A percentile compares a stretch with the other conserved stretches of the same genome.
Evolutionary conservation across 306 rosid genomes (phyloP).

Genomic region (Lathyrus tuberosus): DNA sequence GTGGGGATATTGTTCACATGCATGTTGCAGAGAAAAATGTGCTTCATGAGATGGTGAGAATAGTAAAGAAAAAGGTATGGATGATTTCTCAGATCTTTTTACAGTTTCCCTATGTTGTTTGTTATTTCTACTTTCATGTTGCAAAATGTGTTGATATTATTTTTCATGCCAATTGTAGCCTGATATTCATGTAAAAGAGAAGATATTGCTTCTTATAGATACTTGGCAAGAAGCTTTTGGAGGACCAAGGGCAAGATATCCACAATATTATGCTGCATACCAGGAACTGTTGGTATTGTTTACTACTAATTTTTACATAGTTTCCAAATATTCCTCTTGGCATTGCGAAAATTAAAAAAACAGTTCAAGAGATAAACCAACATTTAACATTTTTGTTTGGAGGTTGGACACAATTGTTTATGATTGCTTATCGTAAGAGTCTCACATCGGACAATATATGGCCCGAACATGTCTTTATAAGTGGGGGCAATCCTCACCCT

Average conservation of each 20-base stretch:
- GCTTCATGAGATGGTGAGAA: conserved; percentile 92
- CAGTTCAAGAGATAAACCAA: conserved; percentile 6
- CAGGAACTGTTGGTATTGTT: conserved; percentile 85
- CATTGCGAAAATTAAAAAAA: background rate
- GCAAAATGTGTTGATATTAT: conserved; percentile 40
- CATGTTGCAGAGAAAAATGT: conserved; percentile 97
- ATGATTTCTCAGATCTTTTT: conserved; percentile 39
- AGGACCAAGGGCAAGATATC: conserved; percentile 97
- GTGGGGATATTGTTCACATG: conserved; percentile 99
- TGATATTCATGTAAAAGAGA: conserved; percentile 83
- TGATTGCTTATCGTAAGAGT: background rate
- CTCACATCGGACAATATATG: no score
- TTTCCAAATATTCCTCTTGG: conserved; percentile 7
- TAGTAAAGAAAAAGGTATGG: conserved; percentile 88
- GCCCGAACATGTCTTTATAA: no score
- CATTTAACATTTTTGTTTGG: conserved; percentile 19
- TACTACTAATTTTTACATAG: conserved; percentile 1
- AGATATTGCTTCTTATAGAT: conserved; percentile 84
- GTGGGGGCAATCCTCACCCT: no score
- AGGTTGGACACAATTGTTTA: background rate
- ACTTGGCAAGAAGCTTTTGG: conserved; percentile 99
- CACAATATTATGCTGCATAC: conserved; percentile 93
- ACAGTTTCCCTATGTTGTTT: conserved; percentile 27
- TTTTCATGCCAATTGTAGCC: conserved; percentile 69
- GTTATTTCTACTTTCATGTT: conserved; percentile 29